Evolutionary conservation across 768 basidiomycete species (phyloP).

Genomic region (Chalciporus sphaerocephalus): DNA sequence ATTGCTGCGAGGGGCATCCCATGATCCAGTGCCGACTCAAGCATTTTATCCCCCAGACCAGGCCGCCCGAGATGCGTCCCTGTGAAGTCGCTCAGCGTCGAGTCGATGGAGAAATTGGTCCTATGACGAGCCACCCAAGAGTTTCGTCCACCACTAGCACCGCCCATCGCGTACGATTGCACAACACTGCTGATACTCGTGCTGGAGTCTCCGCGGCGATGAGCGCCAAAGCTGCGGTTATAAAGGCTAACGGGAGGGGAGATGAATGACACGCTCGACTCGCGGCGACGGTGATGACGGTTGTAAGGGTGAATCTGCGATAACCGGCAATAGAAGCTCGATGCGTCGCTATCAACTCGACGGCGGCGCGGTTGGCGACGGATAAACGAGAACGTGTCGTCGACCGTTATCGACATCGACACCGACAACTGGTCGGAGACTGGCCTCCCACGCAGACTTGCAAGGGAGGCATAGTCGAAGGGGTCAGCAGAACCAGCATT

Average conservation of each 20-base stretch:
- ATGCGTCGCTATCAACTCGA: conserved; percentile 71
- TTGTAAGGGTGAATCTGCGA: conserved; percentile 32
- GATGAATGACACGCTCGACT: conserved; percentile 56
- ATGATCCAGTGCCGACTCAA: conserved; percentile 53
- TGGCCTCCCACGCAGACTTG: conserved; percentile 51
- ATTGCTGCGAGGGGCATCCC: conserved; percentile 58
- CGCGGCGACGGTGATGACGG: conserved; percentile 56
- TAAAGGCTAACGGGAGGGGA: conserved; percentile 69
- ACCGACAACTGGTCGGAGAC: conserved; percentile 57
- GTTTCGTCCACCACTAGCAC: conserved; percentile 51
- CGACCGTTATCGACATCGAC: conserved; percentile 50
- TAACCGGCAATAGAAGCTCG: conserved; percentile 66
- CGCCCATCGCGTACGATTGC: conserved; percentile 51
- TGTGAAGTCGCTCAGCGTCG: conserved; percentile 61
- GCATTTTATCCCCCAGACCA: conserved; percentile 85
- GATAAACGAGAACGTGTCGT: conserved; percentile 72
- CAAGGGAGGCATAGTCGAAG: conserved; percentile 60
- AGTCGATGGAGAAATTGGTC: conserved; percentile 59
- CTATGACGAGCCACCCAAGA: conserved; percentile 56
- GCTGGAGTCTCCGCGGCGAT: conserved; percentile 55
- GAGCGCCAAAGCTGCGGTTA: conserved; percentile 57
- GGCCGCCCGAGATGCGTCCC: conserved; percentile 58
- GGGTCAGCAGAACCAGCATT: conserved; percentile 63
- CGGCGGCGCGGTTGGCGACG: conserved; percentile 36
- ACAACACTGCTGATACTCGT: conserved; percentile 56